A percentile compares a stretch with the other conserved stretches of the same genome.
phyloP scores from a whole-genome alignment of 352 stramenopile species.

The Phytophthora podocarpi region DNA sequence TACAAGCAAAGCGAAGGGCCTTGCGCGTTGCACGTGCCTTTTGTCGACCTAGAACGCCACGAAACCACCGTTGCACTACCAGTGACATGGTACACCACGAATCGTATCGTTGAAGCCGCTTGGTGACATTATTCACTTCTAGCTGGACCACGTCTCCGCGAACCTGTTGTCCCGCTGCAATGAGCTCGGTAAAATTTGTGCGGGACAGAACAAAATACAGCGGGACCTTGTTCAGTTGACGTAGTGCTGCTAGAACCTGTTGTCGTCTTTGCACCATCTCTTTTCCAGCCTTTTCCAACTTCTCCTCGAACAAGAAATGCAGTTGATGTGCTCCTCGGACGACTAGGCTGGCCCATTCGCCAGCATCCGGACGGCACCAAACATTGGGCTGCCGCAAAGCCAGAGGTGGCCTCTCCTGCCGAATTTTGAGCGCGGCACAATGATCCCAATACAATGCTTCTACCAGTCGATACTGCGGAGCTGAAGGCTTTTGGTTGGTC shows the following conservation, averaged over 20 bases:
- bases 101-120: slow-evolving; percentile 70
- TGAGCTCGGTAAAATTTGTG: slow-evolving; percentile 50
- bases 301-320: slow-evolving; percentile 74
- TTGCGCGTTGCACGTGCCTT: slow-evolving; percentile 31
- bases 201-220: slow-evolving; percentile 60
- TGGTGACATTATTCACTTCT: slow-evolving; percentile 61
- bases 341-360: slow-evolving; percentile 71
- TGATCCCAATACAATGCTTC: slow-evolving; percentile 86
- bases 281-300: slow-evolving; percentile 55
- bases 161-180: slow-evolving; percentile 57
- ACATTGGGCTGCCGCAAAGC: slow-evolving; percentile 56
- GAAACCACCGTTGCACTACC: slow-evolving; percentile 68
- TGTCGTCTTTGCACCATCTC: slow-evolving; percentile 59
- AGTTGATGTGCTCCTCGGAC: slow-evolving; percentile 64
- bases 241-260: slow-evolving; percentile 52
- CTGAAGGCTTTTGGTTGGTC: background rate
- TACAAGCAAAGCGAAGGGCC: slow-evolving; percentile 38
- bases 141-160: slow-evolving; percentile 77
- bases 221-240: slow-evolving; percentile 58
- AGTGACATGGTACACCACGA: slow-evolving; percentile 51
- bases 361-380: slow-evolving; percentile 76
- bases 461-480: slow-evolving; percentile 41
- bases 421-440: slow-evolving; percentile 68
- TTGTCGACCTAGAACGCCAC: slow-evolving; percentile 44
- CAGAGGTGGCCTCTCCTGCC: slow-evolving; percentile 48